A percentile compares a stretch with the other conserved stretches of the same genome.
phyloP scores from a whole-genome alignment of 1,284 basidiomycete genomes.

The Ustilago shanxiensis region DNA sequence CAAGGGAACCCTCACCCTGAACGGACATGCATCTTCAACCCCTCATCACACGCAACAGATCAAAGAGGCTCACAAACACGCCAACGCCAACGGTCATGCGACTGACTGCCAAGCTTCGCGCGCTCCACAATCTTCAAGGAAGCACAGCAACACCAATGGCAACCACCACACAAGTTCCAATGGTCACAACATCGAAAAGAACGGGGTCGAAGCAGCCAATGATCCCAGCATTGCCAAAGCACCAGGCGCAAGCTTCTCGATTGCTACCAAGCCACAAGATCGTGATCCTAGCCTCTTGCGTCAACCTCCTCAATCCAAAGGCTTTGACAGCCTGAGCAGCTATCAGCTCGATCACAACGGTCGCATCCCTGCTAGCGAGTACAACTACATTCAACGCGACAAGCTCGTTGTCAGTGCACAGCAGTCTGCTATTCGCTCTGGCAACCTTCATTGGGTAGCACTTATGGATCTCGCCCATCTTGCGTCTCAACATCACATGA shows the following conservation, averaged over 20 bases:
- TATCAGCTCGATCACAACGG: constrained; percentile 47
- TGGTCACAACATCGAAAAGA: background rate
- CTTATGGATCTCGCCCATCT: constrained; percentile 62
- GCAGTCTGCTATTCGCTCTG: constrained; percentile 40
- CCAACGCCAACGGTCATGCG: constrained; percentile 11
- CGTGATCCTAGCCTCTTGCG: constrained; percentile 45
- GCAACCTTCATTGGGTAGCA: constrained; percentile 60
- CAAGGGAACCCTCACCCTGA: constrained; percentile 6
- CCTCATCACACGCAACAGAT: constrained; percentile 9
- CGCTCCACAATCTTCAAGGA: constrained; percentile 11
- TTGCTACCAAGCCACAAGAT: constrained; percentile 50
- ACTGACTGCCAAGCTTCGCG: constrained; percentile 13
- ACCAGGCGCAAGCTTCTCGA: constrained; percentile 46
- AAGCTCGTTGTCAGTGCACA: constrained; percentile 54
- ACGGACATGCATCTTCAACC: constrained; percentile 9
- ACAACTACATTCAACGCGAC: constrained; percentile 52
- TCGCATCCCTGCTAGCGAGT: constrained; percentile 48
- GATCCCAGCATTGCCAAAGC: constrained; percentile 35
- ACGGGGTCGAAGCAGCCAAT: constrained; percentile 41
- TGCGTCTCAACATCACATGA: constrained; percentile 67
- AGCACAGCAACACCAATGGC: constrained; percentile 1
- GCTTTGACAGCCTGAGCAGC: constrained; percentile 33
- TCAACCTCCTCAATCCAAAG: constrained; percentile 26
- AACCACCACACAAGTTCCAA: background rate
- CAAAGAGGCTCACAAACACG: constrained; percentile 20